Percentiles rank a stretch among this genome's conserved stretches.
These are phyloP conservation scores for Alternaria conjuncta DNA, from an alignment of 2,329 filamentous ascomycete species.

Conservation along the genomic window DNA sequence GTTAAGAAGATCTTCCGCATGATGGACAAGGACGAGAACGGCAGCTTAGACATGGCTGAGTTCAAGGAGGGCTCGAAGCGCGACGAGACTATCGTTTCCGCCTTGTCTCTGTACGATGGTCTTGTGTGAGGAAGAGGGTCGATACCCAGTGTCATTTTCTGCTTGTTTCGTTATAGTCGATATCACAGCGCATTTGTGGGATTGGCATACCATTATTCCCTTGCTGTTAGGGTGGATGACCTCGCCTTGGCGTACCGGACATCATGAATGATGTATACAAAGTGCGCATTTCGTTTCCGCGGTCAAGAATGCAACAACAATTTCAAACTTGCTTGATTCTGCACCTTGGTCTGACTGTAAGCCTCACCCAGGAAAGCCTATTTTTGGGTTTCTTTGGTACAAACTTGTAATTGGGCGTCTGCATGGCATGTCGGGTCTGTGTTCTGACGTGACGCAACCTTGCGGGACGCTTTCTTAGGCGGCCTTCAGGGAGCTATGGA, in stretches of 20 bases:
- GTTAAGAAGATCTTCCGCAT: slow-evolving; percentile 98
- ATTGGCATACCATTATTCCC: slow-evolving; percentile 39
- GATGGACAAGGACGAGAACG: slow-evolving; percentile 99
- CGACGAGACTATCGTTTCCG: slow-evolving; percentile 98
- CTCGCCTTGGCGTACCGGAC: slow-evolving; percentile 42
- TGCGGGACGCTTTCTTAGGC: slow-evolving; percentile 14
- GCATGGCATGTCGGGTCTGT: not conserved
- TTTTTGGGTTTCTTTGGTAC: not conserved
- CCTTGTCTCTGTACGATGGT: slow-evolving; percentile 93
- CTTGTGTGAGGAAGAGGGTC: slow-evolving; percentile 67
- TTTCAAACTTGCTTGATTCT: not conserved
- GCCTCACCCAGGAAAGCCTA: not conserved
- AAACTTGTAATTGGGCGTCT: not conserved
- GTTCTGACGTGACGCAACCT: not conserved
- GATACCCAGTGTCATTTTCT: slow-evolving; percentile 38
- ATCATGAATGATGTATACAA: slow-evolving; percentile 45
- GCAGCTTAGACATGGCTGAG: slow-evolving; percentile 93
- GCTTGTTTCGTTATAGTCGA: slow-evolving; percentile 40
- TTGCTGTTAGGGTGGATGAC: slow-evolving; percentile 37
- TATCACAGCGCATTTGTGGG: slow-evolving; percentile 49
- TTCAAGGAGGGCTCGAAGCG: slow-evolving; percentile 99
- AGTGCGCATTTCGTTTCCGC: slow-evolving; percentile 16
- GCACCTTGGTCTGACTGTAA: not conserved
- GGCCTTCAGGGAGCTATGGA: slow-evolving; percentile 23
- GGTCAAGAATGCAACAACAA: slow-evolving; percentile 17